These are phyloP conservation scores for Cenchrus americanus DNA, from an alignment of 176 grass and related monocot genomes.

Conservation along the genomic window DNA sequence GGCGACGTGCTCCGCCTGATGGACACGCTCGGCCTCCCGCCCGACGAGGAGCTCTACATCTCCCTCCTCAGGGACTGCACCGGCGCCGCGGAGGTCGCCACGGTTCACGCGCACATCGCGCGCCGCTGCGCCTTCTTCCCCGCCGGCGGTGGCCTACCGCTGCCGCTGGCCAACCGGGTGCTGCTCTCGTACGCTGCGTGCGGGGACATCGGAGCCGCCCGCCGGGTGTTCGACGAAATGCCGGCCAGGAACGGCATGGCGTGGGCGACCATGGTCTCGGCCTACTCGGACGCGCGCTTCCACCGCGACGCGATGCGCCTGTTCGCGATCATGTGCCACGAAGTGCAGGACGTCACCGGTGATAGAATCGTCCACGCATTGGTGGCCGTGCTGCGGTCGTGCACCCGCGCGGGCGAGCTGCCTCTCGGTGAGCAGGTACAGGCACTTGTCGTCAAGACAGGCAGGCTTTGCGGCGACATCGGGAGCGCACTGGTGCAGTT, in stretches of 20 bases:
- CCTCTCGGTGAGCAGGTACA: constrained; percentile 63
- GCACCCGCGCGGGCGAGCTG: constrained; percentile 30
- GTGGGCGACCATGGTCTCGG: constrained; percentile 59
- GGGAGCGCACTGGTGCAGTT: constrained; percentile 68
- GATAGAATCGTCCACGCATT: constrained; percentile 39
- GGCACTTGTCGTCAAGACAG: constrained; percentile 50
- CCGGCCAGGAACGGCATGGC: constrained; percentile 45
- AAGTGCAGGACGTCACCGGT: constrained; percentile 5
- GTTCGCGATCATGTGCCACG: constrained; percentile 52
- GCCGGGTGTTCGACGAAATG: constrained; percentile 73
- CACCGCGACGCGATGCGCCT: constrained; percentile 50
- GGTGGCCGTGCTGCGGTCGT: constrained; percentile 59
- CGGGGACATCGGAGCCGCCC: constrained; percentile 27
- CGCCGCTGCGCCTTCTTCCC: background rate
- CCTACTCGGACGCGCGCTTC: constrained; percentile 32
- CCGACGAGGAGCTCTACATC: constrained; percentile 82
- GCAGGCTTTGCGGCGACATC: constrained; percentile 17
- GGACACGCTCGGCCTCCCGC: constrained; percentile 55
- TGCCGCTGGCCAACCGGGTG: constrained; percentile 63
- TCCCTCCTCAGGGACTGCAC: constrained; percentile 73
- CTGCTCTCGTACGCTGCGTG: constrained; percentile 51
- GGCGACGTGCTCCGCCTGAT: constrained; percentile 71
- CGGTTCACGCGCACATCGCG: constrained; percentile 55
- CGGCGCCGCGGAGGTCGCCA: constrained; percentile 48
- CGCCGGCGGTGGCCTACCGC: background rate